These are phyloP conservation scores for Mucor mucedo DNA, from an alignment of 371 early-diverging fungal species.

Conservation along the genomic window DNA sequence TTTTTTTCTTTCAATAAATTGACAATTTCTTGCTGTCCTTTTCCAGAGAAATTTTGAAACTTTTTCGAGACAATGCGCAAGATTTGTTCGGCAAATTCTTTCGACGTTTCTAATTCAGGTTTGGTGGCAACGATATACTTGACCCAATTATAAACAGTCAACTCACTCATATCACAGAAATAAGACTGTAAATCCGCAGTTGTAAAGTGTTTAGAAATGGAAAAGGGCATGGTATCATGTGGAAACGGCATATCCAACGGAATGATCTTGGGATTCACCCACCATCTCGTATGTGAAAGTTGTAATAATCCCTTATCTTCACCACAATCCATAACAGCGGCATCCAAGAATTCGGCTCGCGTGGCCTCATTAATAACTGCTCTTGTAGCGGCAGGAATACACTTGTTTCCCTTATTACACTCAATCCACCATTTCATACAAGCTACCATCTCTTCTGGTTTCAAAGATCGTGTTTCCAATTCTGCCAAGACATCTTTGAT, in stretches of 20 bases:
- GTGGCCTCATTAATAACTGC: conserved; percentile 6
- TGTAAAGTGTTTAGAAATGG: conserved; percentile 66
- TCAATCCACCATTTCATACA: conserved; percentile 84
- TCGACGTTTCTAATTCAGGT: conserved; percentile 55
- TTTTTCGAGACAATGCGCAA: conserved; percentile 61
- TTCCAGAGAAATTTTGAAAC: conserved; percentile 45
- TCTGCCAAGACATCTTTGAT: conserved; percentile 73
- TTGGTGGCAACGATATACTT: conserved; percentile 50
- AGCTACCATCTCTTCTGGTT: conserved; percentile 64
- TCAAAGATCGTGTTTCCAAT: conserved; percentile 59
- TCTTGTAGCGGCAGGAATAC: conserved; percentile 24
- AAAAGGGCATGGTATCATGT: conserved; percentile 62
- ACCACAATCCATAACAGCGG: conserved; percentile 47
- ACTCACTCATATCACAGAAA: conserved; percentile 64
- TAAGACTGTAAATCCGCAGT: conserved; percentile 57
- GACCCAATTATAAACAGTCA: conserved; percentile 70
- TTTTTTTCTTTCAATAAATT: conserved; percentile 47
- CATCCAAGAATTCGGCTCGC: conserved; percentile 33
- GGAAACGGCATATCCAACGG: conserved; percentile 72
- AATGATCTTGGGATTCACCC: conserved; percentile 64
- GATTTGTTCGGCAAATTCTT: conserved; percentile 71
- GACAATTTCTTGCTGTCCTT: conserved; percentile 54
- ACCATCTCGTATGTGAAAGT: conserved; percentile 52
- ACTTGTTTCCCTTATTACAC: conserved; percentile 27
- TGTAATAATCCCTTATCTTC: conserved; percentile 48